phyloP scores from a whole-genome alignment of 345 rosid genomes.

The Citrus australasica region DNA sequence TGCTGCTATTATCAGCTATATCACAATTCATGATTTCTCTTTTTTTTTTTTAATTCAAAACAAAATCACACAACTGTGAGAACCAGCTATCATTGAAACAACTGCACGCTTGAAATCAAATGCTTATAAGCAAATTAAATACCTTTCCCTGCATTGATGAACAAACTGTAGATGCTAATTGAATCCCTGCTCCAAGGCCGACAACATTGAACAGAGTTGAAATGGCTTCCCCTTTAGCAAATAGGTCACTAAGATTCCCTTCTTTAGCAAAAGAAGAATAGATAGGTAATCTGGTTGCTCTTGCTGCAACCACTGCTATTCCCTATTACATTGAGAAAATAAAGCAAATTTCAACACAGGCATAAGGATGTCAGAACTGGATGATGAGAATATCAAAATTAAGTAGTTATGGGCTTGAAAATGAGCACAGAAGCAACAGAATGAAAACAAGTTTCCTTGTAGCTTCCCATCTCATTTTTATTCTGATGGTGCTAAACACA shows the following conservation, averaged over 20 bases:
- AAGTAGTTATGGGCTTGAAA: neutral
- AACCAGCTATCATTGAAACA: neutral
- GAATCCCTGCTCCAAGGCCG: conserved; percentile 80
- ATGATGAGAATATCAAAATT: neutral
- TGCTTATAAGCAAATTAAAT: neutral
- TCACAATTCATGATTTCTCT: neutral
- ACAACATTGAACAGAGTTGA: conserved; percentile 88
- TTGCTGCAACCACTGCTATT: conserved; percentile 95
- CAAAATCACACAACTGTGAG: neutral
- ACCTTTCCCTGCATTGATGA: conserved; percentile 94
- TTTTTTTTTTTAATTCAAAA: too few species aligned
- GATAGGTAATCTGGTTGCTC: conserved; percentile 91
- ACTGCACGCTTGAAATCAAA: conserved; percentile 8
- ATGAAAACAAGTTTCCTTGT: neutral
- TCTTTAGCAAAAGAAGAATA: conserved; percentile 97
- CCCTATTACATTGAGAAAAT: conserved; percentile 49
- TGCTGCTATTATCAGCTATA: neutral
- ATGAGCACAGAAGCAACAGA: neutral
- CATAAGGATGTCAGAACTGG: neutral
- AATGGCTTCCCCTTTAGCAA: conserved; percentile 97
- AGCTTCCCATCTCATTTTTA: neutral
- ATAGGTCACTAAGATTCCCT: conserved; percentile 96
- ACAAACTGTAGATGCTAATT: conserved; percentile 84
- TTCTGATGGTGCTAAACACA: neutral
- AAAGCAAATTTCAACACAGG: conserved; percentile 9